These are phyloP conservation scores for Chondrostereum purpureum DNA, from an alignment of 1,284 basidiomycete genomes.

Conservation along the genomic window DNA sequence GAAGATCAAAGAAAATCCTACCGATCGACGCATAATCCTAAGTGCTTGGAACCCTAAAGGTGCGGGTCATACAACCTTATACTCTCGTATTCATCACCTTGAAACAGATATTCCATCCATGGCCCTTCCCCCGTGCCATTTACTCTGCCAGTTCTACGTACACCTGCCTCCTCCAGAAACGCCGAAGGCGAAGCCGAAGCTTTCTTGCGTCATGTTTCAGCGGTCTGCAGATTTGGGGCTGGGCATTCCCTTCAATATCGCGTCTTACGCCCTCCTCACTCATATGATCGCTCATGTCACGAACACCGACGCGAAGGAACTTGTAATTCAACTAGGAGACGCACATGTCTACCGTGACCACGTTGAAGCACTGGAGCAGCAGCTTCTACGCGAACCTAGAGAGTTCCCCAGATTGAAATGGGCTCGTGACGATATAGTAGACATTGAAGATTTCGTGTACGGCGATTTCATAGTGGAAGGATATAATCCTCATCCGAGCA, in stretches of 20 bases:
- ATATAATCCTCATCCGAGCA: constrained; percentile 81
- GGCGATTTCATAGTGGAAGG: constrained; percentile 84
- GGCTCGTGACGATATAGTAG: constrained; percentile 52
- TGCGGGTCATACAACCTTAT: no score
- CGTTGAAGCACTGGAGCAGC: constrained; percentile 77
- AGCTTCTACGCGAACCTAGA: constrained; percentile 75
- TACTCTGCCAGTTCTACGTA: constrained; percentile 99
- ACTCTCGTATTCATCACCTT: no score
- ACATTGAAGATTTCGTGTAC: constrained; percentile 81
- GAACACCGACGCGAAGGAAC: constrained; percentile 78
- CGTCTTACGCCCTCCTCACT: constrained; percentile 92
- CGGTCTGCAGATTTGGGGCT: constrained; percentile 96
- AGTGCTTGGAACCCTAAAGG: constrained; percentile 98
- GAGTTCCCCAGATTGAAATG: constrained; percentile 81
- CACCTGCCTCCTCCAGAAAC: constrained; percentile 60
- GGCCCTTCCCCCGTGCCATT: constrained; percentile 97
- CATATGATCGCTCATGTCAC: constrained; percentile 96
- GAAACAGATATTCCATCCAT: constrained; percentile 83
- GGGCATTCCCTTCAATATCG: constrained; percentile 98
- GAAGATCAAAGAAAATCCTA: constrained; percentile 92
- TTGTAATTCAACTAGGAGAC: constrained; percentile 92
- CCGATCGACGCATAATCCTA: constrained; percentile 92
- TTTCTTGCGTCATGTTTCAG: constrained; percentile 97
- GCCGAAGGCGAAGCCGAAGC: constrained; percentile 54
- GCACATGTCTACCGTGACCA: constrained; percentile 97